A percentile compares a stretch with the other conserved stretches of the same genome.
These are phyloP conservation scores for Silybum marianum DNA, from an alignment of 129 eudicot species.

Conservation along the genomic window DNA sequence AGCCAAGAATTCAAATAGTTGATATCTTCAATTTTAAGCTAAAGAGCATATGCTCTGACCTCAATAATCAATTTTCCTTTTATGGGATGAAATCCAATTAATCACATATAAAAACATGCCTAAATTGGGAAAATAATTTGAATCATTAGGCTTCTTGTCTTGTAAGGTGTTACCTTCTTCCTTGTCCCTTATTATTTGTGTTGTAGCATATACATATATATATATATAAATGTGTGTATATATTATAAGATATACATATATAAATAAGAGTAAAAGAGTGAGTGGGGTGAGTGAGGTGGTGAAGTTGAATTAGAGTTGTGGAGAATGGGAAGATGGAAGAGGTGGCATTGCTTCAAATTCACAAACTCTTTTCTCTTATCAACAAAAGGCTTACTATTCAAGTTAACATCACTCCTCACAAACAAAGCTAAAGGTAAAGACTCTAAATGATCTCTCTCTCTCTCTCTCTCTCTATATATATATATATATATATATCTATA, in stretches of 20 bases:
- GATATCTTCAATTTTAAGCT: conserved; percentile 17
- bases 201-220: conserved; percentile 29
- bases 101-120: background rate
- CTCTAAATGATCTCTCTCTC: conserved; percentile 16
- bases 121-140: conserved; percentile 11
- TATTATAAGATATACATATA: background rate
- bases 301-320: conserved; percentile 35
- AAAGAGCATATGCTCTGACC: conserved; percentile 18
- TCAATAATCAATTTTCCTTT: background rate
- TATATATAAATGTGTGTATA: background rate
- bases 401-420: conserved; percentile 48
- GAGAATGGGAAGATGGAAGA: conserved; percentile 57
- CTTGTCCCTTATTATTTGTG: conserved; percentile 43
- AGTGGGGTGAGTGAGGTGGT: conserved; percentile 19
- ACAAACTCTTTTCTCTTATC: conserved; percentile 46
- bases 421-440: conserved; percentile 56
- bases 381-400: conserved; percentile 46
- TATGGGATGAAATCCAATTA: background rate
- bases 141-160: conserved; percentile 51
- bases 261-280: conserved; percentile 24
- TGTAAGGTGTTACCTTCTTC: conserved; percentile 48
- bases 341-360: conserved; percentile 50
- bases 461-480: background rate
- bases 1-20: conserved; percentile 44
- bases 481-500: background rate